Evolutionary conservation across 2,329 filamentous ascomycete genomes (phyloP).

Genomic region (Aspergillus bombycis): DNA sequence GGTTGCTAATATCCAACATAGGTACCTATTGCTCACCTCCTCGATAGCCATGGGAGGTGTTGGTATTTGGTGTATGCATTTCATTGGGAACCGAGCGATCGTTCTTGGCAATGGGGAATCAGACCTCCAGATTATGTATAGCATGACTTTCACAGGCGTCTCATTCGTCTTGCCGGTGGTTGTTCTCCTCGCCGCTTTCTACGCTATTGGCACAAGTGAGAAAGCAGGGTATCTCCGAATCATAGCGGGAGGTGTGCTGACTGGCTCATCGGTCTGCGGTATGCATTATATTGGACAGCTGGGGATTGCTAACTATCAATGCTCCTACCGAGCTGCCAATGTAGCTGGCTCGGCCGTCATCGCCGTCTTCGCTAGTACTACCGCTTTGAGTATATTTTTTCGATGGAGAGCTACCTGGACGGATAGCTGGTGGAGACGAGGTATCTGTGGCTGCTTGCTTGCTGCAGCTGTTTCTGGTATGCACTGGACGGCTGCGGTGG

Average conservation of each 20-base stretch:
- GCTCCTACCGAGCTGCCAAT: constrained; percentile 62
- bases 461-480: constrained; percentile 79
- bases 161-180: constrained; percentile 81
- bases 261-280: constrained; percentile 74
- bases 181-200: constrained; percentile 73
- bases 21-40: constrained; percentile 65
- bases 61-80: constrained; percentile 80
- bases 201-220: constrained; percentile 65
- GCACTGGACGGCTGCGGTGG: constrained; percentile 80
- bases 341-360: constrained; percentile 72
- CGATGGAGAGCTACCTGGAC: constrained; percentile 76
- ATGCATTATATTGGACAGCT: constrained; percentile 91
- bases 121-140: constrained; percentile 74
- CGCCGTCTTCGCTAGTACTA: constrained; percentile 70
- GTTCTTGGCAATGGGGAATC: constrained; percentile 65
- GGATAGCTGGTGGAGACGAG: constrained; percentile 75
- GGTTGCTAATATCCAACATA: constrained; percentile 32
- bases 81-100: constrained; percentile 80
- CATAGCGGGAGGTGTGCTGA: constrained; percentile 66
- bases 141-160: constrained; percentile 68
- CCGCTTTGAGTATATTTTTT: constrained; percentile 76
- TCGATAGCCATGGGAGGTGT: constrained; percentile 74
- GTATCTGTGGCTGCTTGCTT: constrained; percentile 67
- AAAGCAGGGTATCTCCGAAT: constrained; percentile 62
- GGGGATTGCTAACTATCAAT: constrained; percentile 75